Conservation (phyloP, 2,329 filamentous ascomycete genomes). For the Fusarium sp. region DNA sequence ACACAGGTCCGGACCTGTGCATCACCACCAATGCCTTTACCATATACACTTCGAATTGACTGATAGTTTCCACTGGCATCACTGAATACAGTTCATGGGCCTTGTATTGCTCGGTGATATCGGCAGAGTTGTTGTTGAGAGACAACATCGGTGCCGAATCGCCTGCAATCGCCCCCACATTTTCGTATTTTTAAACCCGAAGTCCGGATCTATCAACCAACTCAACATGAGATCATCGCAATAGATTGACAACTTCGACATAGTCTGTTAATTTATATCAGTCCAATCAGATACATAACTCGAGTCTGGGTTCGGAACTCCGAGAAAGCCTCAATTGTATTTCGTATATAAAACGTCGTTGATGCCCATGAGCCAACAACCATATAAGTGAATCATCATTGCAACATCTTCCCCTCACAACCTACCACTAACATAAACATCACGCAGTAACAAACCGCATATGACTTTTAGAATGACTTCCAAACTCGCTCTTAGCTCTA, state of each 20-base stretch:
- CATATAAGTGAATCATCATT: slow-evolving; percentile 17
- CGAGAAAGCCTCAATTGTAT: not conserved
- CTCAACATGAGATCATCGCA: not conserved
- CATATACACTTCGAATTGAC: no score
- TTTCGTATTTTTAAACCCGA: not conserved
- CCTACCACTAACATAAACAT: not conserved
- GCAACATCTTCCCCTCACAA: slow-evolving; percentile 22
- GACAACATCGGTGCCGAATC: not conserved
- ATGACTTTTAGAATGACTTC: slow-evolving; percentile 58
- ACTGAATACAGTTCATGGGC: not conserved
- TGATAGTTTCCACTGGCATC: not conserved
- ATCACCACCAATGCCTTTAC: not conserved
- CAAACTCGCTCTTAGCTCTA: slow-evolving; percentile 60
- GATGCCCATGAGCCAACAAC: not conserved
- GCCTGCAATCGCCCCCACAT: not conserved
- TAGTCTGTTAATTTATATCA: not conserved
- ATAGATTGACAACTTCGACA: not conserved
- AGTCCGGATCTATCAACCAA: not conserved
- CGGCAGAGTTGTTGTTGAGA: not conserved
- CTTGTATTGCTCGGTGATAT: not conserved
- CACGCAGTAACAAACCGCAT: not conserved
- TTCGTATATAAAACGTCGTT: not conserved
- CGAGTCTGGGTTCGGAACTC: not conserved
- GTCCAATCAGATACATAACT: not conserved
- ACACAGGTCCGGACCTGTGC: no score